These are phyloP conservation scores for Pezicula carpinea DNA, from an alignment of 2,329 filamentous ascomycete genomes.

Conservation along the genomic window DNA sequence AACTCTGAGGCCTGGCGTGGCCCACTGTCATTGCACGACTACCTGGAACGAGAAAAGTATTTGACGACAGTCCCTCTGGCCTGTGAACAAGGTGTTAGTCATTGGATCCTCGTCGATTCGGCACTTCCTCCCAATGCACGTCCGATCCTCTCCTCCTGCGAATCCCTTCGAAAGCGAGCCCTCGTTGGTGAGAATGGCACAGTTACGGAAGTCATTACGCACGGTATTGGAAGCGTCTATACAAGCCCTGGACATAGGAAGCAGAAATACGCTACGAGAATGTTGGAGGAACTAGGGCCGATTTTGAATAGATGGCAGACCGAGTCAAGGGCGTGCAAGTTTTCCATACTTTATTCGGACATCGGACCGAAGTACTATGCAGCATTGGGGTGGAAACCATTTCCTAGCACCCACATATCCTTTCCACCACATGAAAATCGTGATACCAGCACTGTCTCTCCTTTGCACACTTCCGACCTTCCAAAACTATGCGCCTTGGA, in stretches of 20 bases:
- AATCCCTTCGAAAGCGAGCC: constrained; percentile 57
- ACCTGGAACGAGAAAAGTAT: constrained; percentile 54
- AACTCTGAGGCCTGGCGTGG: constrained; percentile 56
- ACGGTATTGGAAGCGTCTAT: constrained; percentile 80
- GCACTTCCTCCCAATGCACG: constrained; percentile 35
- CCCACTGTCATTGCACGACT: constrained; percentile 48
- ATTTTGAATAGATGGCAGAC: constrained; percentile 48
- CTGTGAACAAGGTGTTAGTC: constrained; percentile 26
- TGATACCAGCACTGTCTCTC: constrained; percentile 17
- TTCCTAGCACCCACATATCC: constrained; percentile 66
- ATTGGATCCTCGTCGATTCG: constrained; percentile 59
- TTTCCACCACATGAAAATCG: constrained; percentile 41
- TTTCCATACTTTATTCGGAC: constrained; percentile 81
- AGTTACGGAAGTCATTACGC: constrained; percentile 53
- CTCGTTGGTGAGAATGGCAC: constrained; percentile 37
- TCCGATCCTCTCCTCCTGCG: constrained; percentile 58
- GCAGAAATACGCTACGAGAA: constrained; percentile 71
- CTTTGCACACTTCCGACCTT: constrained; percentile 56
- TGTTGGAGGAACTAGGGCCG: constrained; percentile 63
- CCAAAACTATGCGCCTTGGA: constrained; percentile 58
- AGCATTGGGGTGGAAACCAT: constrained; percentile 69
- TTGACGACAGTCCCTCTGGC: constrained; percentile 55
- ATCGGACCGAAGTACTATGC: constrained; percentile 83
- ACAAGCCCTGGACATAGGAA: constrained; percentile 63
- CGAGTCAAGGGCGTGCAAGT: constrained; percentile 43